phyloP scores from a whole-genome alignment of 1,284 basidiomycete species.

The Moesziomyces sp. region DNA sequence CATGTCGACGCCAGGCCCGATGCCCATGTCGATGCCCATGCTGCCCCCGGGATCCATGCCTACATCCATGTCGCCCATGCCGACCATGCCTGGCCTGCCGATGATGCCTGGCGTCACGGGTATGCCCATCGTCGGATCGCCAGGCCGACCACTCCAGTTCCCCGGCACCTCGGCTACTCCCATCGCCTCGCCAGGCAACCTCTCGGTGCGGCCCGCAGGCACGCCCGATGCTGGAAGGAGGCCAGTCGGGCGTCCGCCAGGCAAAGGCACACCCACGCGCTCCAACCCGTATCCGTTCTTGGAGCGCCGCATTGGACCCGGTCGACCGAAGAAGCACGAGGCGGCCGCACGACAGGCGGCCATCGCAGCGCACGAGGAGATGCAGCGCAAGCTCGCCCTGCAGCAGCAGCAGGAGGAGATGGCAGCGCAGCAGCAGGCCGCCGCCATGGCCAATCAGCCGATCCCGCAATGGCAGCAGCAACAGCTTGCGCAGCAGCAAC shows the following conservation, averaged over 20 bases:
- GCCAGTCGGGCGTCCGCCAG: conserved; percentile 35
- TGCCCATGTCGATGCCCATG: conserved; percentile 35
- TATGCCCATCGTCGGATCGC: conserved; percentile 20
- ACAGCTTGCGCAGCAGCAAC: conserved; percentile 39
- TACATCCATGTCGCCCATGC: conserved; percentile 23
- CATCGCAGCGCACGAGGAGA: conserved; percentile 34
- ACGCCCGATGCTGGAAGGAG: conserved; percentile 17
- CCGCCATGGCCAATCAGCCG: conserved; percentile 20
- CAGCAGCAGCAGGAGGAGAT: conserved; percentile 26
- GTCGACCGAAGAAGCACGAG: conserved; percentile 47
- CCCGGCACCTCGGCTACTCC: conserved; percentile 16
- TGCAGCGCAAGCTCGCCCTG: conserved; percentile 23
- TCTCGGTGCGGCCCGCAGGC: neutral
- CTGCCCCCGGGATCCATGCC: conserved; percentile 24
- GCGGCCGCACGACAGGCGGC: conserved; percentile 41
- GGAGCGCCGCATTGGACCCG: conserved; percentile 41
- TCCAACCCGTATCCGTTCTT: conserved; percentile 41
- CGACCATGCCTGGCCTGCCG: conserved; percentile 4
- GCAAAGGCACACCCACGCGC: conserved; percentile 33
- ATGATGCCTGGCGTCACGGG: conserved; percentile 8
- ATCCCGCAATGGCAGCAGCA: conserved; percentile 39
- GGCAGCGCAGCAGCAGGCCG: conserved; percentile 26
- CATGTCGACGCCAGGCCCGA: conserved; percentile 4
- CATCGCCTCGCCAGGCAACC: conserved; percentile 13
- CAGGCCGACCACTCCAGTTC: conserved; percentile 23